These are phyloP conservation scores for Cardamine chenopodiifolia DNA, from an alignment of 345 rosid genomes.

Conservation along the genomic window DNA sequence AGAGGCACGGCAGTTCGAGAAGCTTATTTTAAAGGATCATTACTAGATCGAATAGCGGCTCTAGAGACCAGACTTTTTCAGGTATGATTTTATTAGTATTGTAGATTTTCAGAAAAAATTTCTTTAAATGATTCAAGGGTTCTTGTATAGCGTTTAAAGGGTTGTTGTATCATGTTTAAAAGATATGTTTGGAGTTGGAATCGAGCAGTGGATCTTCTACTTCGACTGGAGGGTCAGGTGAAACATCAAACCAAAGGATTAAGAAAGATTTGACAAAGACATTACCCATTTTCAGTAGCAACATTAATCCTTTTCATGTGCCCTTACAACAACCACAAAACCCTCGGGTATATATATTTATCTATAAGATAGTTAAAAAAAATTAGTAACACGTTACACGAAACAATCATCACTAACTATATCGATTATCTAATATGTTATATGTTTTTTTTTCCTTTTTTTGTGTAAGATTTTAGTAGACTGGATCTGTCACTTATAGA, in stretches of 20 bases:
- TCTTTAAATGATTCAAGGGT: not conserved
- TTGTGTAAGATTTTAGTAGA: not conserved
- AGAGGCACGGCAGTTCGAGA: constrained; percentile 61
- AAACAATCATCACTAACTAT: not conserved
- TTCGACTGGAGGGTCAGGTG: constrained; percentile 52
- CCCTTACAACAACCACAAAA: constrained; percentile 31
- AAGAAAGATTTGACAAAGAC: constrained; percentile 47
- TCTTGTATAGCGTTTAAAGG: not conserved
- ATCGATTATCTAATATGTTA: not conserved
- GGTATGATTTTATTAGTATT: constrained; percentile 37
- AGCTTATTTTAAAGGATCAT: constrained; percentile 71
- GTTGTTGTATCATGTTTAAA: not conserved
- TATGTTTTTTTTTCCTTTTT: too few relatives aligned
- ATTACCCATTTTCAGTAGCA: constrained; percentile 47
- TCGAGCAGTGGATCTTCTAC: constrained; percentile 54
- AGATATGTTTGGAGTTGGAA: constrained; percentile 77
- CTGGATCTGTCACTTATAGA: not conserved
- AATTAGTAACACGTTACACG: not conserved
- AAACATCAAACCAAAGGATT: constrained; percentile 57
- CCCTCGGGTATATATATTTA: constrained; percentile 22
- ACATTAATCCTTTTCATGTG: constrained; percentile 38
- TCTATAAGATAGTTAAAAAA: not conserved
- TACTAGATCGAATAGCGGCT: constrained; percentile 66
- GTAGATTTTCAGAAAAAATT: not conserved
- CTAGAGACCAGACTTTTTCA: constrained; percentile 73